Base-by-base conservation (phyloP, 1,284 basidiomycete species). In the Vanrija sp. region DNA sequence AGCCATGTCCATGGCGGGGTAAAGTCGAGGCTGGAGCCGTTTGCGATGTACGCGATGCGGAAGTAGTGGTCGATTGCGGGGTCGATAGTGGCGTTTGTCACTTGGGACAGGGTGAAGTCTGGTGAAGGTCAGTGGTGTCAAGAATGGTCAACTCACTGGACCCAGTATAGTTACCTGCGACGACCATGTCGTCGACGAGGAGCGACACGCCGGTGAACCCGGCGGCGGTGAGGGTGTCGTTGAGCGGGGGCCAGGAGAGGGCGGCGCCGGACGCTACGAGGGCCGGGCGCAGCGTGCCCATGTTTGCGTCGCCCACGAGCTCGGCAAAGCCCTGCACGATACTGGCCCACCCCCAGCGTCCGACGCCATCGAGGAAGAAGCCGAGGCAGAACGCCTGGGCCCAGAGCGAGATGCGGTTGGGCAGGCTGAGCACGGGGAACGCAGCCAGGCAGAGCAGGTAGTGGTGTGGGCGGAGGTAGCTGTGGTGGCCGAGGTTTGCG, bases 341-440 rank as follows among this genome's bases (percentile, higher is more conserved):
- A 49, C 66, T 62, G 18, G 61, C 72, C 71, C 69, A 74, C 0
- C 72, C 72, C 73, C 73, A 75, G 38, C 72, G 50, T 1, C 71
- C 72, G 3, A 68, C 61, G 10, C 73, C 73, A 58, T 75, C 73
- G 29, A 74, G 58, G 61, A 71, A 75, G 34, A 68, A 58, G 16
- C 68, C 73, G 23, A 73, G 57, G 38, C 65, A 57, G 57, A 75
- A 69, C 5, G 69, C 68, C 59, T 72, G 69, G 1, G 57, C 59
- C 45, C 69, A 67, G 18, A 71, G 51, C 29, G 60, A 62, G 34
- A 74, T 63, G 7, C 73, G 60, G 49, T 72, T 74, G 12, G 71
- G 72, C 1, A 73, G 61, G 12, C 56, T 62, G 25, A 75, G 46
- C 1, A 73, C 68, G 0, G 73, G 73, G 25, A 74, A 57, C 6